These are phyloP conservation scores for Lactarius deliciosus DNA, from an alignment of 768 basidiomycete species.

Conservation along the genomic window DNA sequence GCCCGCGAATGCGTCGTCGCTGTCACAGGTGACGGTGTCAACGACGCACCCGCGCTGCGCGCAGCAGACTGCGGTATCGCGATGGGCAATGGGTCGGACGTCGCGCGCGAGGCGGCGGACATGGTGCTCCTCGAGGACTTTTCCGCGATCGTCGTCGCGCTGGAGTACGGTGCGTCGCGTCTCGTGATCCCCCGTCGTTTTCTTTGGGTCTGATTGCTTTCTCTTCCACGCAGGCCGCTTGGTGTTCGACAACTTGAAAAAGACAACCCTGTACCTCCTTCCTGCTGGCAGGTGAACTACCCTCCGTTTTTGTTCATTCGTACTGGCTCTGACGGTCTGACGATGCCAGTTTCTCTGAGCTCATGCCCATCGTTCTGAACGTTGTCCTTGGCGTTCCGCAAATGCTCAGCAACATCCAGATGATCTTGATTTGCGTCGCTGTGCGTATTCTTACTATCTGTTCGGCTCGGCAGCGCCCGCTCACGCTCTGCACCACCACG, in stretches of 20 bases:
- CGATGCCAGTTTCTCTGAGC: constrained; percentile 50
- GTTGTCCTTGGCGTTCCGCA: constrained; percentile 46
- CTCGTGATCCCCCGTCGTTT: neutral
- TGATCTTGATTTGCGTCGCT: constrained; percentile 53
- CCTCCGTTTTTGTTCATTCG: constrained; percentile 3
- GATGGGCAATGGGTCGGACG: constrained; percentile 53
- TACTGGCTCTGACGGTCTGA: neutral
- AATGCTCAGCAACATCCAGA: constrained; percentile 43
- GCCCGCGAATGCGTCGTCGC: constrained; percentile 52
- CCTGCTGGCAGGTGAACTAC: constrained; percentile 47
- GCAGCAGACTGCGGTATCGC: constrained; percentile 63
- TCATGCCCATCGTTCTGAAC: constrained; percentile 59
- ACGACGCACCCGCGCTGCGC: constrained; percentile 58
- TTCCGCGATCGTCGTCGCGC: constrained; percentile 60
- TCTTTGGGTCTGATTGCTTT: neutral
- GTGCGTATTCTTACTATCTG: constrained; percentile 14
- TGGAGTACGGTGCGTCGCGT: constrained; percentile 51
- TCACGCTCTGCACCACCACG: neutral
- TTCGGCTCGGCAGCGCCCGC: neutral
- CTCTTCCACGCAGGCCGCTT: constrained; percentile 41
- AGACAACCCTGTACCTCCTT: constrained; percentile 51
- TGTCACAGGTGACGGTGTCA: constrained; percentile 68
- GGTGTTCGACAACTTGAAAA: constrained; percentile 63
- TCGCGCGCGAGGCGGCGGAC: constrained; percentile 58
- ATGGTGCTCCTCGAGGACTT: constrained; percentile 66